These are phyloP conservation scores for Talaromyces thailandensis DNA, from an alignment of 495 filamentous ascomycete species.

Conservation along the genomic window DNA sequence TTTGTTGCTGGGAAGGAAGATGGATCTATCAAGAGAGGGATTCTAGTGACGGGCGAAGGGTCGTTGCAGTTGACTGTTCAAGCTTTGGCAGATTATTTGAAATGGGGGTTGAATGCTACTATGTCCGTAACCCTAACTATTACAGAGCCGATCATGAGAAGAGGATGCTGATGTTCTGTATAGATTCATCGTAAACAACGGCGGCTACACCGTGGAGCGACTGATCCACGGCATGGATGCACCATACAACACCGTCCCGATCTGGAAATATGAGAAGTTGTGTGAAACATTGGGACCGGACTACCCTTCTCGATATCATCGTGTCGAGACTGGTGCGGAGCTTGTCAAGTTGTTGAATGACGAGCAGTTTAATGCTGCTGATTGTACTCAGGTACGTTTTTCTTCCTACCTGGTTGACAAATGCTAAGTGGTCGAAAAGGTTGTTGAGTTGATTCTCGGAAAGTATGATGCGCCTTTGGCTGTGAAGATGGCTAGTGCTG, in stretches of 20 bases:
- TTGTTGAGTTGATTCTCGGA: not conserved
- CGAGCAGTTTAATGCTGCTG: not conserved
- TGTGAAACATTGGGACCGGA: not conserved
- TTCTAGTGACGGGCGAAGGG: conserved; percentile 78
- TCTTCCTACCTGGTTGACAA: not conserved
- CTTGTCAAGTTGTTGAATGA: not conserved
- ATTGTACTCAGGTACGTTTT: not conserved
- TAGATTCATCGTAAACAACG: conserved; percentile 40
- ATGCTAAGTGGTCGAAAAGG: not conserved
- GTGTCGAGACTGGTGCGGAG: not conserved
- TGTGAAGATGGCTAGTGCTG: not conserved
- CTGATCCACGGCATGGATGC: conserved; percentile 37
- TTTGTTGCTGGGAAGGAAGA: conserved; percentile 25
- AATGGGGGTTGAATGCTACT: conserved; percentile 27
- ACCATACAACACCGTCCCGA: conserved; percentile 39
- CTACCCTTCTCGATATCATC: not conserved
- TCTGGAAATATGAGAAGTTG: not conserved
- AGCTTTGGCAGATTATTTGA: conserved; percentile 69
- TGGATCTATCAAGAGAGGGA: conserved; percentile 23
- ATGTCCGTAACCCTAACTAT: no score
- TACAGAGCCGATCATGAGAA: conserved; percentile 56
- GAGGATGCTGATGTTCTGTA: not conserved
- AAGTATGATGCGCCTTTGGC: not conserved
- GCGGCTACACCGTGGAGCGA: conserved; percentile 45
- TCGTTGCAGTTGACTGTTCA: conserved; percentile 72